These are phyloP conservation scores for Theobroma cacao DNA, from an alignment of 345 rosid species.

Conservation along the genomic window DNA sequence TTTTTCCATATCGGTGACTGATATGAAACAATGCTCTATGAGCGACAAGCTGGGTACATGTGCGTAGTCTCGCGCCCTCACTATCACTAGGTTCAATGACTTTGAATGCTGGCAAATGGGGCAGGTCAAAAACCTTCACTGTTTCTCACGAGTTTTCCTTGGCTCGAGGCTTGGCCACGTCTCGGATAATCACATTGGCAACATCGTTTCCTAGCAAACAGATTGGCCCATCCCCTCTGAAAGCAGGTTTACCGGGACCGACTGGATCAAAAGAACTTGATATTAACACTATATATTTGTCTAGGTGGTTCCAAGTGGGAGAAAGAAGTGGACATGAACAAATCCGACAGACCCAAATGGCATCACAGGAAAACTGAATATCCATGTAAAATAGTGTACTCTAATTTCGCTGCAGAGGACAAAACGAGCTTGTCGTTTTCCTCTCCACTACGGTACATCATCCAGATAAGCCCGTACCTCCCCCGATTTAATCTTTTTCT, in stretches of 20 bases:
- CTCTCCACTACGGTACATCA: not conserved
- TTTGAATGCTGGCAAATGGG: not conserved
- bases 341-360: constrained; percentile 27
- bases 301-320: not conserved
- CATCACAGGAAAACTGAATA: constrained; percentile 12
- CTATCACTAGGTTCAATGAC: not conserved
- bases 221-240: constrained; percentile 7
- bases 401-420: not conserved
- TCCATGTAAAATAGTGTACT: constrained; percentile 12
- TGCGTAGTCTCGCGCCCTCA: not conserved
- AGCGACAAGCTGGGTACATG: not conserved
- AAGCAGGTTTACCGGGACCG: not conserved
- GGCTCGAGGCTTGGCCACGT: constrained; percentile 9
- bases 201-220: not conserved
- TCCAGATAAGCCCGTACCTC: not conserved
- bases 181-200: not conserved
- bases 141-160: not conserved
- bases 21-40: not conserved
- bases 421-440: not conserved
- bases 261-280: not conserved
- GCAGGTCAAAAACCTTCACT: not conserved
- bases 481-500: not conserved
- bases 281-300: not conserved
- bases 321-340: not conserved
- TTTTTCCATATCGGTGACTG: not conserved